phyloP scores from a whole-genome alignment of 768 basidiomycete species.

The Agaricus bisporus region DNA sequence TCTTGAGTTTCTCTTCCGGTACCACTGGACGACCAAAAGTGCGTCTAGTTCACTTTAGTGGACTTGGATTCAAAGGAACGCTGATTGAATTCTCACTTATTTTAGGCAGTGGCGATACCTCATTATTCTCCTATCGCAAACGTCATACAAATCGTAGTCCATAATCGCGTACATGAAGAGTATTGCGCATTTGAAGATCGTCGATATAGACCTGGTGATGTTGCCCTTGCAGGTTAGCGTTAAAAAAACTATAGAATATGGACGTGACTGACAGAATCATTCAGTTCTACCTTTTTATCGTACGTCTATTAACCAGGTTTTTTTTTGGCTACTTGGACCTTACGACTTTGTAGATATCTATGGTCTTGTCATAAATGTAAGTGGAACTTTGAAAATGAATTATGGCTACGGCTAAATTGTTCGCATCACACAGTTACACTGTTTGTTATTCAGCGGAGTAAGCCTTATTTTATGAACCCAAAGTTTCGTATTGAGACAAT shows the following conservation, averaged over 20 bases:
- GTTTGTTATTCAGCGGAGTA: conserved; percentile 48
- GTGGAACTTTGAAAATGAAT: conserved; percentile 10
- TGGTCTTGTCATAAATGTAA: conserved; percentile 54
- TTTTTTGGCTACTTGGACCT: not conserved
- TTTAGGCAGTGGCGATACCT: conserved; percentile 60
- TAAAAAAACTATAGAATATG: no score
- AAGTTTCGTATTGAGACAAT: no score
- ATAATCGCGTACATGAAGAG: conserved; percentile 42
- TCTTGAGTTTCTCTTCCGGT: conserved; percentile 66
- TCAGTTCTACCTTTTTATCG: conserved; percentile 59
- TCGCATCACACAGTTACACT: conserved; percentile 41
- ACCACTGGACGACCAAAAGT: conserved; percentile 76
- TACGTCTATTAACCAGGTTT: conserved; percentile 23
- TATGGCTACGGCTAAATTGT: not conserved
- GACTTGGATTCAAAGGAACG: no score
- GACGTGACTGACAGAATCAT: not conserved
- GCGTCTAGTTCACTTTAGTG: no score
- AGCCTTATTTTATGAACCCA: conserved; percentile 12
- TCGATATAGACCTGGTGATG: conserved; percentile 55
- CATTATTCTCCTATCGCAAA: conserved; percentile 58
- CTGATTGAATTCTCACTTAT: no score
- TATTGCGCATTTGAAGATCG: conserved; percentile 39
- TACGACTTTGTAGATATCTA: conserved; percentile 44
- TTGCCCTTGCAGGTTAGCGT: conserved; percentile 50
- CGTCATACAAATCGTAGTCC: conserved; percentile 52